Evolutionary conservation across 306 rosid genomes (phyloP).

Genomic region (Herpetospermum pedunculosum): DNA sequence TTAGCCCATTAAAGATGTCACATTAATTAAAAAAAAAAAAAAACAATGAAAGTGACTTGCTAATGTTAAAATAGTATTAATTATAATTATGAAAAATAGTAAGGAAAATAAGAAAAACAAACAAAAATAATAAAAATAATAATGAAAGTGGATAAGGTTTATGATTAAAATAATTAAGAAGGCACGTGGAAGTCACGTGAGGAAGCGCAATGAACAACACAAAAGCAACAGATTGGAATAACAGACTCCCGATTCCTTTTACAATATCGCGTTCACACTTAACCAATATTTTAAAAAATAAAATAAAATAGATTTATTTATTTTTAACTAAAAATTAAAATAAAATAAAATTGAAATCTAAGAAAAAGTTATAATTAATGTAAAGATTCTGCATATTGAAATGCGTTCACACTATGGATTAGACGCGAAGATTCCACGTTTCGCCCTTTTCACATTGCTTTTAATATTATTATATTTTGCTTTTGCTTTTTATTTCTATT

Average conservation of each 20-base stretch:
- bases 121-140: not conserved
- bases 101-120: not conserved
- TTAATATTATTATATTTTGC: not conserved
- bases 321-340: not conserved
- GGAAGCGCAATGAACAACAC: not conserved
- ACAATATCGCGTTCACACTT: not conserved
- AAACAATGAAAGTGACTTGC: no score
- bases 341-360: not conserved
- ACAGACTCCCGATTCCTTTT: not conserved
- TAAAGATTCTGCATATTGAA: not conserved
- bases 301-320: not conserved
- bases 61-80: no score
- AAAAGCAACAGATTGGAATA: not conserved
- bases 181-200: slow-evolving; percentile 4
- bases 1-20: no score
- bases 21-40: no score
- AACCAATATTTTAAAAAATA: not conserved
- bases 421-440: not conserved
- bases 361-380: no score
- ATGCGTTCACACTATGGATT: not conserved
- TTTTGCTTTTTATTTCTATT: not conserved
- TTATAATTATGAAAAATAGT: not conserved
- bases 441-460: not conserved
- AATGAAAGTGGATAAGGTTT: not conserved
- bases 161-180: not conserved